phyloP scores from a whole-genome alignment of 768 basidiomycete genomes.

The Suillus luteus region DNA sequence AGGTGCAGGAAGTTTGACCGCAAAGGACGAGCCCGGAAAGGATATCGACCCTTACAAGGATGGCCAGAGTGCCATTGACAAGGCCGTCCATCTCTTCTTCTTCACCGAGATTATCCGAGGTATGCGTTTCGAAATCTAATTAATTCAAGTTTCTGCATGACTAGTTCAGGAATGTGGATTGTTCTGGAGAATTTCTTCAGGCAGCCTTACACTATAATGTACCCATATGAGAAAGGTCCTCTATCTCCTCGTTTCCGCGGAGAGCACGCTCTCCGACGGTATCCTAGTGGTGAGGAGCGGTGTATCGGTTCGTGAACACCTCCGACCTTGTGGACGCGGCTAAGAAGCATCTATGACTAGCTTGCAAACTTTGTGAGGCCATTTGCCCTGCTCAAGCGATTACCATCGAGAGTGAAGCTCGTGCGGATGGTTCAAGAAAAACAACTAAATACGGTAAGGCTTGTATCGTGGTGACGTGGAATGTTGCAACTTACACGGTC shows the following conservation, averaged over 20 bases:
- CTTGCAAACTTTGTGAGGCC: conserved; percentile 98
- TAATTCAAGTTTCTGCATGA: conserved; percentile 18
- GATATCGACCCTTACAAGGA: conserved; percentile 68
- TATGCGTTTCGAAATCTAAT: conserved; percentile 35
- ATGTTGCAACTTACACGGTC: conserved; percentile 14
- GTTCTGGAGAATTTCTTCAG: conserved; percentile 91
- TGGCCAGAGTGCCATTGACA: conserved; percentile 91
- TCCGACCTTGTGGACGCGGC: conserved; percentile 11
- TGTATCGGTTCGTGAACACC: conserved; percentile 80
- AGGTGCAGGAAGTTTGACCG: conserved; percentile 36
- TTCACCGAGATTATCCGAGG: conserved; percentile 98
- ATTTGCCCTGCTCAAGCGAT: conserved; percentile 99
- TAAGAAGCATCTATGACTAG: conserved; percentile 41
- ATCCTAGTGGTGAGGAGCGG: conserved; percentile 97
- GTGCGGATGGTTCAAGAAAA: conserved; percentile 91
- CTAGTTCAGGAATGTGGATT: conserved; percentile 89
- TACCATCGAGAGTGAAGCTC: conserved; percentile 97
- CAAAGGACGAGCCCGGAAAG: conserved; percentile 47
- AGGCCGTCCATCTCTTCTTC: conserved; percentile 96
- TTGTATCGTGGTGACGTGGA: conserved; percentile 13
- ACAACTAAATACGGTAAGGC: conserved; percentile 93
- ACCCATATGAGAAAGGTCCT: conserved; percentile 98
- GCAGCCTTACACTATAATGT: conserved; percentile 98
- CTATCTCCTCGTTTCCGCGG: conserved; percentile 97
- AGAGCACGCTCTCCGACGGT: conserved; percentile 94